These are phyloP conservation scores for Pisolithus orientalis DNA, from an alignment of 768 basidiomycete species.

Conservation along the genomic window DNA sequence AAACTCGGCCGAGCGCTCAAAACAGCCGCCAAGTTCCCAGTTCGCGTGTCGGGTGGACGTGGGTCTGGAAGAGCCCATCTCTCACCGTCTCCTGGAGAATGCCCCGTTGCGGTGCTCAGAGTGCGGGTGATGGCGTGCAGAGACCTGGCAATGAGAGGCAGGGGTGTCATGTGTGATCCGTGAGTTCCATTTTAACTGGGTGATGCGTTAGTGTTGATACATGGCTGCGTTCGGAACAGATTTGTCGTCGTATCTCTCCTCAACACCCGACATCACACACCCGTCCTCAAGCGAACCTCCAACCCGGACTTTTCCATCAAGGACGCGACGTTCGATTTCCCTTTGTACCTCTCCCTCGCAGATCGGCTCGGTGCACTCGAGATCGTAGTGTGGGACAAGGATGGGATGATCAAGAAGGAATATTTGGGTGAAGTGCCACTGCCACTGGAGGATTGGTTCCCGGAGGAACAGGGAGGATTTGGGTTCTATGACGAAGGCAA, in stretches of 20 bases:
- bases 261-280: slow-evolving; percentile 58
- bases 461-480: slow-evolving; percentile 28
- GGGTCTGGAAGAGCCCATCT: slow-evolving; percentile 31
- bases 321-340: slow-evolving; percentile 86
- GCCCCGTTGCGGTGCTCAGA: slow-evolving; percentile 58
- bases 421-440: slow-evolving; percentile 87
- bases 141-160: slow-evolving; percentile 57
- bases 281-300: slow-evolving; percentile 65
- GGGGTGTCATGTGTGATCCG: slow-evolving; percentile 72
- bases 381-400: slow-evolving; percentile 91
- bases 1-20: slow-evolving; percentile 59
- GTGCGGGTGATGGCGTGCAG: slow-evolving; percentile 64
- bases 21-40: slow-evolving; percentile 50
- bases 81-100: slow-evolving; percentile 52
- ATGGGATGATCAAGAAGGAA: slow-evolving; percentile 75
- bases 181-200: slow-evolving; percentile 30
- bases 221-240: slow-evolving; percentile 27
- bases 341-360: slow-evolving; percentile 70
- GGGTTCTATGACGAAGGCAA: slow-evolving; percentile 62
- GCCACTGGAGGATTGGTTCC: slow-evolving; percentile 79
- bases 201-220: background rate
- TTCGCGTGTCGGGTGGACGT: slow-evolving; percentile 37
- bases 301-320: slow-evolving; percentile 57
- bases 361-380: slow-evolving; percentile 72
- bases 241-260: slow-evolving; percentile 66